These are phyloP conservation scores for Sungouiella blattae DNA, from an alignment of 805 yeast species.

Conservation along the genomic window DNA sequence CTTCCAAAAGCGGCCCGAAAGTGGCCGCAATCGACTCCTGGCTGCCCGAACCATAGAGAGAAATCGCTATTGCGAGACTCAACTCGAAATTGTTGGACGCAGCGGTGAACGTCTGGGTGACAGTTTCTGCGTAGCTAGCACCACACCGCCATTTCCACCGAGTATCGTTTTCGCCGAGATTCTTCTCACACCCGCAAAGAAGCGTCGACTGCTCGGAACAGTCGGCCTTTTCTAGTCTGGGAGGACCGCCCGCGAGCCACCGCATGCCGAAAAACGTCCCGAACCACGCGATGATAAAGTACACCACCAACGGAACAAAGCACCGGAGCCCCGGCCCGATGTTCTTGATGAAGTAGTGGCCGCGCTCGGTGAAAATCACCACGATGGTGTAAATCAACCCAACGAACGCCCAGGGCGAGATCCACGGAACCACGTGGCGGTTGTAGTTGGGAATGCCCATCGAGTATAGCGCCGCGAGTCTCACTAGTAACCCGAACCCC, in stretches of 20 bases:
- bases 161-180: conserved; percentile 5
- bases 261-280: conserved; percentile 38
- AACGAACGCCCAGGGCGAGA: conserved; percentile 48
- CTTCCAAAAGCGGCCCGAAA: conserved; percentile 58
- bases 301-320: conserved; percentile 45
- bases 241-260: conserved; percentile 16
- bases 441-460: conserved; percentile 33
- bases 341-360: conserved; percentile 44
- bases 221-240: background rate
- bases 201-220: conserved; percentile 11
- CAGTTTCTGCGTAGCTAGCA: conserved; percentile 38
- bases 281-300: conserved; percentile 48
- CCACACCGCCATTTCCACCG: conserved; percentile 19
- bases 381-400: conserved; percentile 52
- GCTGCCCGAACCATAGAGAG: conserved; percentile 50
- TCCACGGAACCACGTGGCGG: conserved; percentile 33
- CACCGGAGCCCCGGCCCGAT: conserved; percentile 50
- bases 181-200: conserved; percentile 45
- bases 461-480: conserved; percentile 24
- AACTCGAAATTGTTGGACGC: conserved; percentile 58
- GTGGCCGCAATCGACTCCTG: conserved; percentile 57
- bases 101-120: conserved; percentile 55
- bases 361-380: conserved; percentile 50
- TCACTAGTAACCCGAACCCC: conserved; percentile 40
- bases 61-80: conserved; percentile 51